Evolutionary conservation across 331 rosid genomes (phyloP).

Genomic region (Prunus yedoensis): DNA sequence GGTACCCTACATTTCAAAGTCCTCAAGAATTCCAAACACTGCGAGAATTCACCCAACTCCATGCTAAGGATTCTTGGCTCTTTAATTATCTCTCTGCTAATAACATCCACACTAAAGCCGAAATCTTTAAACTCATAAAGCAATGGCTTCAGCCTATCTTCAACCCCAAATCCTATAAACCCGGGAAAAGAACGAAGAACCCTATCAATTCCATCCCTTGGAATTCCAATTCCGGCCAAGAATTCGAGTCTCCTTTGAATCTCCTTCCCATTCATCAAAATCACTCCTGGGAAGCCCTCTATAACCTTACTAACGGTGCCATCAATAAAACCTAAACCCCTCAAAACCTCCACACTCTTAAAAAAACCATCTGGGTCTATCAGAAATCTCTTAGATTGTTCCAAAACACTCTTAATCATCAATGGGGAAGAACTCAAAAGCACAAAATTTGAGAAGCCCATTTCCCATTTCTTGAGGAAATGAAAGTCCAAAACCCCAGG

Average conservation of each 20-base stretch:
- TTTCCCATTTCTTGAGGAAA: slow-evolving; percentile 51
- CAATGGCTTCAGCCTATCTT: slow-evolving; percentile 59
- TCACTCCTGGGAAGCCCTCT: slow-evolving; percentile 51
- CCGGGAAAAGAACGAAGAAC: slow-evolving; percentile 45
- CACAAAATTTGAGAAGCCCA: slow-evolving; percentile 32
- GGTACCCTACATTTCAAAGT: slow-evolving; percentile 64
- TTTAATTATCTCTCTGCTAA: slow-evolving; percentile 48
- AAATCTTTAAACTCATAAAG: slow-evolving; percentile 47
- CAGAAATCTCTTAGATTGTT: slow-evolving; percentile 47
- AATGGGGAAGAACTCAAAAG: slow-evolving; percentile 32
- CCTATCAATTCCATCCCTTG: slow-evolving; percentile 30
- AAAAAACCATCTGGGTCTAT: slow-evolving; percentile 38
- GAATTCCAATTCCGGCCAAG: neutral
- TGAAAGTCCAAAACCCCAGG: slow-evolving; percentile 57
- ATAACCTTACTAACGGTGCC: slow-evolving; percentile 39
- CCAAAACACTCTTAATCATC: slow-evolving; percentile 46
- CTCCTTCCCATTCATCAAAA: slow-evolving; percentile 28
- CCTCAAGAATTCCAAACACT: slow-evolving; percentile 53
- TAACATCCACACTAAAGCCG: slow-evolving; percentile 49
- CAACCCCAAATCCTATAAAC: slow-evolving; percentile 60
- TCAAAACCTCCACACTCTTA: slow-evolving; percentile 32
- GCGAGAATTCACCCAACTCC: slow-evolving; percentile 72
- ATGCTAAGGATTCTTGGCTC: slow-evolving; percentile 63
- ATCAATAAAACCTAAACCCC: slow-evolving; percentile 44
- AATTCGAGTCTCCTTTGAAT: neutral